Evolutionary conservation across 177 flowering plant genomes (phyloP), one percentile per base, ranked within the genome.

Genomic region (Vitis hybrid): DNA sequence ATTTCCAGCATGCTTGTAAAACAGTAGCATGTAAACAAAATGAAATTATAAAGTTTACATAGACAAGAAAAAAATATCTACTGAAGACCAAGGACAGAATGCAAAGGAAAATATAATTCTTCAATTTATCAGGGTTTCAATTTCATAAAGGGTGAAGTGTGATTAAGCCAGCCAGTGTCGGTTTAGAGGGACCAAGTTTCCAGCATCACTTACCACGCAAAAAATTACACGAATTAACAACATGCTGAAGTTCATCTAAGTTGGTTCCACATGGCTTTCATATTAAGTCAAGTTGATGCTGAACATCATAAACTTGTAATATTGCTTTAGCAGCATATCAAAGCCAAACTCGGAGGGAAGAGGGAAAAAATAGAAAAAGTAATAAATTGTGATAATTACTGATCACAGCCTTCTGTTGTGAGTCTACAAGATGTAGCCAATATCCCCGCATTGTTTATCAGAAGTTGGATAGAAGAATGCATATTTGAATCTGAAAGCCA

Each of bases 401-500:
- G 81, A 75, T 94, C 99, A 79, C 78, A 86, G 67, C 97, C 94
- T 72, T 93, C 89, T 19, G 81, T 15, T 21, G 92, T 87, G 62
- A 75, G 50, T 78, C 92, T 83, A 52, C 60, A 26, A n/a, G 98
- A 88, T 49, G 90, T 88, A 79, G 98, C 95, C 60, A 94, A 78
- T 79, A 91, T 88, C 74, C 99, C 99, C 70, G 97, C 99, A 86
- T 93, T 93, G 84, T 93, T 94, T 60, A 94, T 83, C 75, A 94
- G 74, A 64, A 94, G 87, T 75, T 94, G 99, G 56, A 93, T 72
- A 3, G 99, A 93, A 55, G 77, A 75, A 75, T 88, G 93, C 88
- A 90, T 72, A 71, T 87, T 68, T 13, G 86, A 87, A 70, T 85
- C 87, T 70, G 71, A 26, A 69, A 94, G 89, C 98, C 99, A 93